Conservation (phyloP, 768 basidiomycete species). For the Mycena indigotica region DNA sequence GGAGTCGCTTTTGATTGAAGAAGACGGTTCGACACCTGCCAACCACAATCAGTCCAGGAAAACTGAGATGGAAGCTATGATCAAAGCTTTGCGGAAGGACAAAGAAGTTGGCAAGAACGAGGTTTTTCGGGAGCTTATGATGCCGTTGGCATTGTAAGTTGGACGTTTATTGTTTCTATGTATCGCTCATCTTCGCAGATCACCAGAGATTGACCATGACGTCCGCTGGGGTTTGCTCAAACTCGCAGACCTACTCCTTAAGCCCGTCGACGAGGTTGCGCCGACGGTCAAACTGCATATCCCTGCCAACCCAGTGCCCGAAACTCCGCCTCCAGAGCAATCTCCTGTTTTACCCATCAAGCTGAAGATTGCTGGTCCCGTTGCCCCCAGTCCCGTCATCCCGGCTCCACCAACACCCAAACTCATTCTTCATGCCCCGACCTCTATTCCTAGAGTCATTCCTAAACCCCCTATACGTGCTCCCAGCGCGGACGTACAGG, state of each 20-base stretch:
- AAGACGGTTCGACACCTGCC: constrained; percentile 75
- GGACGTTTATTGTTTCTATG: constrained; percentile 1
- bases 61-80: constrained; percentile 80
- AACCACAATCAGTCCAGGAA: constrained; percentile 76
- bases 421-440: constrained; percentile 23
- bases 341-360: constrained; percentile 45
- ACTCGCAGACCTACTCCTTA: constrained; percentile 84
- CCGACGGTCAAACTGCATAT: constrained; percentile 89
- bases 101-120: constrained; percentile 82
- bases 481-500: constrained; percentile 28
- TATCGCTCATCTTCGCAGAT: constrained; percentile 42
- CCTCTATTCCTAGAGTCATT: constrained; percentile 25
- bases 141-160: constrained; percentile 79
- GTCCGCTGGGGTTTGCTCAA: constrained; percentile 92
- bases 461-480: constrained; percentile 2
- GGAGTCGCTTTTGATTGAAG: constrained; percentile 81
- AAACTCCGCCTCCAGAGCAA: constrained; percentile 47
- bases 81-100: constrained; percentile 87
- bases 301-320: constrained; percentile 67
- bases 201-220: constrained; percentile 79
- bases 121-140: constrained; percentile 73
- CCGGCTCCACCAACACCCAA: constrained; percentile 30
- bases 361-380: constrained; percentile 42
- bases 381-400: constrained; percentile 32
- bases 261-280: constrained; percentile 77